These are phyloP conservation scores for Ganoderma meredithae DNA, from an alignment of 1,284 basidiomycete genomes.

Conservation along the genomic window DNA sequence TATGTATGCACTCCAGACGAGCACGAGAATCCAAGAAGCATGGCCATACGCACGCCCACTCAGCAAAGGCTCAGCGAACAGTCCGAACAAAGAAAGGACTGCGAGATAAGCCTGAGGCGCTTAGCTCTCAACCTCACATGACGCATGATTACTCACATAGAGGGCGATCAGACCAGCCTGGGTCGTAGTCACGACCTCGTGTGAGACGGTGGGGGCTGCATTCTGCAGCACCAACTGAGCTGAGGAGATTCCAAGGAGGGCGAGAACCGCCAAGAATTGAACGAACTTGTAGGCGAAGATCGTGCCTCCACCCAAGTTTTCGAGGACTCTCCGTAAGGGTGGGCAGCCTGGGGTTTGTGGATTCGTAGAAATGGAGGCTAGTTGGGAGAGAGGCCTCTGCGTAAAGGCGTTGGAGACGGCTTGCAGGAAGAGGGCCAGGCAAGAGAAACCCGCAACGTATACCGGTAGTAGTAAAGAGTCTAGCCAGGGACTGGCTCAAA, in stretches of 20 bases:
- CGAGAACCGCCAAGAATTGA: slow-evolving; percentile 29
- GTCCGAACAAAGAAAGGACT: slow-evolving; percentile 2
- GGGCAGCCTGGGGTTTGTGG: slow-evolving; percentile 24
- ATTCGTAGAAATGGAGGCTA: neutral
- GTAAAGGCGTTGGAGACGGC: neutral
- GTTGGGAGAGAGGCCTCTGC: neutral
- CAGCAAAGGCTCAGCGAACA: slow-evolving; percentile 1
- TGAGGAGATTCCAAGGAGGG: slow-evolving; percentile 18
- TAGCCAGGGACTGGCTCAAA: slow-evolving; percentile 17
- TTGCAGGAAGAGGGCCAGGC: neutral
- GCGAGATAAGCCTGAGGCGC: slow-evolving; percentile 18
- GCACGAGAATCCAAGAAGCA: slow-evolving; percentile 22
- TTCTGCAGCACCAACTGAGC: neutral
- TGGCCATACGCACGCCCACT: slow-evolving; percentile 19
- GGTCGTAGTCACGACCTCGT: neutral
- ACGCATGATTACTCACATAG: slow-evolving; percentile 17
- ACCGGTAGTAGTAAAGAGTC: slow-evolving; percentile 20
- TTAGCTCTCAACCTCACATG: neutral
- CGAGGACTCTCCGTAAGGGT: slow-evolving; percentile 1
- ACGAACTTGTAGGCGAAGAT: slow-evolving; percentile 38
- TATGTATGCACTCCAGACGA: slow-evolving; percentile 47
- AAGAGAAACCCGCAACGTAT: slow-evolving; percentile 18
- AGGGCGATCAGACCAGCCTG: slow-evolving; percentile 1
- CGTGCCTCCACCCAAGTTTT: slow-evolving; percentile 25
- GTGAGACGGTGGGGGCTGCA: neutral